Evolutionary conservation across 257 asterid species (phyloP), one percentile per base, ranked within the genome.

Genomic region (Henckelia pumila): DNA sequence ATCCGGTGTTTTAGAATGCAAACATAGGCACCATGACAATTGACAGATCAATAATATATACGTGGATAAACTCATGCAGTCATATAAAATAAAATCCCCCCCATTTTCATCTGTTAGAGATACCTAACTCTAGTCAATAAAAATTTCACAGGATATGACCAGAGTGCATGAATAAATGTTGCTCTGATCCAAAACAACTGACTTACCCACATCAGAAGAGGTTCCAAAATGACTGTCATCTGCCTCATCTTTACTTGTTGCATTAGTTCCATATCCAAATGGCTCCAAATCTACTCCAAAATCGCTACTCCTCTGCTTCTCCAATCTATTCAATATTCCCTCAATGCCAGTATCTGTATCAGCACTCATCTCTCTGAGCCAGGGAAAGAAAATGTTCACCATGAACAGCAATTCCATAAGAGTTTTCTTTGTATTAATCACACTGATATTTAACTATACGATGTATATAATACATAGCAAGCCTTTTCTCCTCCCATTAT

Each of bases 251-350:
- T 66, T 70, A 56, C 74, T 85, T 24, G 81, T 68, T 47, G 77
- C 29, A 63, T 67, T 80, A 71, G 69, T 55, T 56, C 61, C 84
- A 58, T 66, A 61, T 59, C 65, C 81, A 64, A 77, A 53, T 64
- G 73, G 79, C 67, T 66, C 83, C 56, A 77, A 61, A 74, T 77
- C 63, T 66, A 80, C 74, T 67, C 85, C 91, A 44, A 88, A 66
- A 52, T 86, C 78, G 1, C 47, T 79, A 65, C 69, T 81, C 84
- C 96, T 87, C 79, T 91, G 89, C 76, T 84, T 91, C 83, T 84
- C 91, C 77, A 94, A 75, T 72, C 96, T 78, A 66, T 81, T 83
- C 83, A 94, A 66, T 76, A 94, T 91, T 63, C 96, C 97, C 16
- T 80, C 85, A 70, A 90, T 73, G 32, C 89, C 96, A 5, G 78